Evolutionary conservation across 129 eudicot species (phyloP), one percentile per base, ranked within the genome.

Genomic region (Flaveria ramosissima): DNA sequence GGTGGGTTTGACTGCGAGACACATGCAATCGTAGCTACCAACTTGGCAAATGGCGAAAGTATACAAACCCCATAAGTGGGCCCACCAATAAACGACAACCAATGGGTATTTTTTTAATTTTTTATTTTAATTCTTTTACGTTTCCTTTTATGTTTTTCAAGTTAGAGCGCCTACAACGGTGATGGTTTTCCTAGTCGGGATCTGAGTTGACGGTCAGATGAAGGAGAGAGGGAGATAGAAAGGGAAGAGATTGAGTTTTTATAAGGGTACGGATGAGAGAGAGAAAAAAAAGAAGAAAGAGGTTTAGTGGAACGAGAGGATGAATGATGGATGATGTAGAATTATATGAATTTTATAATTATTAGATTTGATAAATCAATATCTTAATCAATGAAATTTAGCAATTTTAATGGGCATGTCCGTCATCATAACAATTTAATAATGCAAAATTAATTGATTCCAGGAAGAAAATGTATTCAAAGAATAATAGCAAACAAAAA

Each of bases 1-100:
- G 27, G 56, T 73, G 68, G 56, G 42, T 57, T 56, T 57, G 68
- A 73, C 68, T 73, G 42, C 14, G 23, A 56, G 68, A 73, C 41
- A 57, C 62, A 73, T 57, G 75, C 52, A 26, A 51, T 53, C 77
- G 20, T 11, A 9, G 13, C 43, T 23, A 23, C 12, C 59, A 74
- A 45, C 32, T 60, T 74, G 61, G 70, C 78, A 74, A 74, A 42
- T 60, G 26, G 57, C 46, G 9, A 74, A 23, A 45, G 4, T 13
- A 45, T 72, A 42, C 43, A 42, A n/a, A 16, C 14, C 13, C 15
- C 7, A 36, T 5, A 36, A 36, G 8, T 36, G 41, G 41, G 7
- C 41, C 30, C 64, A 57, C 32, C 32, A 2, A 8, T 9, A 36
- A 36, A 36, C 1, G 41, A 36, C 41, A 36, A 36, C 41, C 41